Evolutionary conservation across 2,329 filamentous ascomycete species (phyloP).

Genomic region (Fusarium metavorans): DNA sequence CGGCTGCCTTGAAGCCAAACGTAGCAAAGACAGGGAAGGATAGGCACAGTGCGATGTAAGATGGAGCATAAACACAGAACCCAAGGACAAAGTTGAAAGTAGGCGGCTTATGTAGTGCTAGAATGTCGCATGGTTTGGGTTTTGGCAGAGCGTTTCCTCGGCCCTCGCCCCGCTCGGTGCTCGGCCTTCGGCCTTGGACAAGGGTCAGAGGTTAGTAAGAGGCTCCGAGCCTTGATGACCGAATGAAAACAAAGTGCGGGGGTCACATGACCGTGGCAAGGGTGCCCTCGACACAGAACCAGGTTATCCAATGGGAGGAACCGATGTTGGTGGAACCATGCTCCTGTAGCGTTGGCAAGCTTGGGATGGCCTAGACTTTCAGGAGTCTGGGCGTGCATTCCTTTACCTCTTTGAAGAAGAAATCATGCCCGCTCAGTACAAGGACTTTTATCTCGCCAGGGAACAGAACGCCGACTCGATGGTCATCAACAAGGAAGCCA

Average conservation of each 20-base stretch:
- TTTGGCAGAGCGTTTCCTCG: neutral
- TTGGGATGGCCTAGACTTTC: too few species aligned
- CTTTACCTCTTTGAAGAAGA: too few species aligned
- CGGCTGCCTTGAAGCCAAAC: neutral
- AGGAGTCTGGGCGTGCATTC: too few species aligned
- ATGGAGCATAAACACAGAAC: neutral
- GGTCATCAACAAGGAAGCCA: too few species aligned
- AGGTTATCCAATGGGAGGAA: too few species aligned
- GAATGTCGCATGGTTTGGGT: neutral
- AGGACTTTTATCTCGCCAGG: too few species aligned
- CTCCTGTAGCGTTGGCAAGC: too few species aligned
- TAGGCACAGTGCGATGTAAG: neutral
- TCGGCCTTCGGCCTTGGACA: constrained; percentile 1
- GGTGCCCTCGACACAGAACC: too few species aligned
- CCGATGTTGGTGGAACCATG: too few species aligned
- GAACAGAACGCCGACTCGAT: too few species aligned
- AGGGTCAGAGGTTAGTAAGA: neutral
- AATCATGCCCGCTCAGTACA: too few species aligned
- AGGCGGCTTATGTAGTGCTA: neutral
- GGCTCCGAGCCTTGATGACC: neutral
- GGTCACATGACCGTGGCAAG: neutral
- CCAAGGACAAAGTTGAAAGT: neutral
- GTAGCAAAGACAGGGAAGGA: neutral
- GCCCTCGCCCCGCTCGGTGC: neutral
- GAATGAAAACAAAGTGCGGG: neutral